Evolutionary conservation across 108 stramenopile species (phyloP), one percentile per base, ranked within the genome.

Genomic region (Bacterosira constricta): DNA sequence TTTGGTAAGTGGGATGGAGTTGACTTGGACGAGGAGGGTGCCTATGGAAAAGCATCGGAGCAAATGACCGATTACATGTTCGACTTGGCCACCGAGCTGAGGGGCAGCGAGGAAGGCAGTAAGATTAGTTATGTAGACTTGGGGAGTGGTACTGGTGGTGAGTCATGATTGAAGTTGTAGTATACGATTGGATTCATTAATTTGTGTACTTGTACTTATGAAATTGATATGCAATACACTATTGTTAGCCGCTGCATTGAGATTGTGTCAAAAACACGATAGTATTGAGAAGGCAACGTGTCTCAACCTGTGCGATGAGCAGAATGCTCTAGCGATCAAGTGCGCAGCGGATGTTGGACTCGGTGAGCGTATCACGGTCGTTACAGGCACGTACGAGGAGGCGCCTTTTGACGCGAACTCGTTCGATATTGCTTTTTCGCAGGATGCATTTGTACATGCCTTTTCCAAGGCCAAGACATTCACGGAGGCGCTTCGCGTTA

Each of bases 371-470:
- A 77, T 81, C 38, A 66, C 54, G 32, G 75, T 80, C 39, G 54
- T 71, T 17, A 71, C 75, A 3, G 76, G 75, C 20, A 62, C 76
- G 4, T 84, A 77, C 39, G 83, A 84, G 35, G 63, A 75, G 13
- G 38, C 62, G 20, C 63, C 63, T 18, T 64, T 64, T 13, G 63
- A 64, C 30, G 38, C 25, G 8, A 27, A 64, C 31, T 15, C 10
- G 10, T 87, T 85, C 62, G 86, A 87, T 67, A 47, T 74, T 5
- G 54, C 61, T 36, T 80, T 87, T 57, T 80, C 81, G 13, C 86
- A 87, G 49, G 86, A 87, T 60, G 86, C 86, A n/a, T 84, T 87
- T 47, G 74, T 87, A n/a, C 86, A 87, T 61, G 71, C 86, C 8
- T 73, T 68, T 36, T 45, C 38, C 51, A 87, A 87, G 69, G 35